Base-by-base conservation (phyloP, 257 asterid genomes). In the Craterostigma plantagineum region DNA sequence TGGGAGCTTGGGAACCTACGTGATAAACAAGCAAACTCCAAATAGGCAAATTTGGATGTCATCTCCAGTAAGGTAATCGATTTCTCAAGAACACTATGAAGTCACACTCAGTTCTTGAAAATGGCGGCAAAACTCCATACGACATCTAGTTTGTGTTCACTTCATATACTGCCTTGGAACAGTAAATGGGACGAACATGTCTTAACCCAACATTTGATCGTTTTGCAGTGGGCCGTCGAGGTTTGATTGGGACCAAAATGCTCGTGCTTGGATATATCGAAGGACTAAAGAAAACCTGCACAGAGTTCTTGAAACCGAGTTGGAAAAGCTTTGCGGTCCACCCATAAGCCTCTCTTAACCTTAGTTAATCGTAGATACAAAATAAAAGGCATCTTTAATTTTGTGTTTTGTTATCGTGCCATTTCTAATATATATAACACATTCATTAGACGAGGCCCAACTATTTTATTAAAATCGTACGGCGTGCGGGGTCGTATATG, bases 11-110 rank as follows among this genome's bases (percentile, higher is more conserved):
- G 98, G 98, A 48, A 87, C 98, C 36, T 87, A 87, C 49, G 93
- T 87, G 50, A 76, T 82, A 51, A 82, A 87, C 81, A 79, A 87
- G 72, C 95, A 87, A 62, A 70, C 93, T 4, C 95, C 95, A 47
- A 82, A 87, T 50, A 61, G 95, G 48, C 93, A 82, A 61, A 82
- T 87, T 52, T 87, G 98, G 95, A 70, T 87, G 83, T 87, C 98
- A 54, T 87, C 95, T 18, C 98, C 98, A 9, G 76, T 82, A 62
- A 79, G 97, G 95, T 87, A 79, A 8, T 36, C 8, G 4, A 36
- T 50, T 35, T 46, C 50, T 45, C 23, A 38, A n/a, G n/a, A n/a
- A n/a, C 40, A 43, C 39, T 54, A n/a, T 14, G 52, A 18, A 4
- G 4, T 15, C 48, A 1, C 7, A 0, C 48, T 43, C 18, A 11